Percentiles rank a stretch among this genome's conserved stretches.
phyloP scores from a whole-genome alignment of 108 stramenopile species.

The Fragilaria crotonensis region DNA sequence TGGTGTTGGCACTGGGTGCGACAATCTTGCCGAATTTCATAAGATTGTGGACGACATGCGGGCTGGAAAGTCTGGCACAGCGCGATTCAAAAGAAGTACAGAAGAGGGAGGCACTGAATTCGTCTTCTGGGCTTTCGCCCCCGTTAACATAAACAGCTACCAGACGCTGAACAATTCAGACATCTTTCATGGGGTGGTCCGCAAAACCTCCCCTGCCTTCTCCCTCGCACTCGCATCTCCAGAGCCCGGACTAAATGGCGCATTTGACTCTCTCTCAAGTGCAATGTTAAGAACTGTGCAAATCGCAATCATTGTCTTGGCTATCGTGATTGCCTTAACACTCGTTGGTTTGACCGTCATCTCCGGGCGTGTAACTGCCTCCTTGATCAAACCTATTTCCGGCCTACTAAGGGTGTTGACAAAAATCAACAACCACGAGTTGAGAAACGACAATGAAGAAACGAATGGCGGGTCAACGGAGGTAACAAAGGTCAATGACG shows the following conservation, averaged over 20 bases:
- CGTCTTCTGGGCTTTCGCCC: constrained; percentile 3
- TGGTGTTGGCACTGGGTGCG: neutral
- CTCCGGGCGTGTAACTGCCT: constrained; percentile 9
- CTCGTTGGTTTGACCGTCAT: constrained; percentile 7
- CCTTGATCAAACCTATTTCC: constrained; percentile 14
- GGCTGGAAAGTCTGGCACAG: neutral
- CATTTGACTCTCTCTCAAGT: constrained; percentile 8
- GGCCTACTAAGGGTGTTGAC: constrained; percentile 16
- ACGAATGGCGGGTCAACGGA: constrained; percentile 12
- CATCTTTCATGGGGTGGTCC: constrained; percentile 8
- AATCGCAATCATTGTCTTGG: constrained; percentile 7
- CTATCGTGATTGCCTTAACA: constrained; percentile 11
- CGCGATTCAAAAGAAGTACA: neutral
- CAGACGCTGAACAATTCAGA: constrained; percentile 10
- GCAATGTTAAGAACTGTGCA: constrained; percentile 3
- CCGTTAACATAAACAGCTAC: constrained; percentile 16
- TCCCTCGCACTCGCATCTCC: constrained; percentile 1
- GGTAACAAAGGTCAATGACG: constrained; percentile 20
- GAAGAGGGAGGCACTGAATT: neutral
- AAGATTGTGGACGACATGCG: neutral
- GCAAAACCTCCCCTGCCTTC: neutral
- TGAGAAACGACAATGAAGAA: neutral
- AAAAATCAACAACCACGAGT: neutral
- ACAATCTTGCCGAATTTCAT: neutral
- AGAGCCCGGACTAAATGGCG: neutral